phyloP scores from a whole-genome alignment of 371 early-diverging fungal genomes.

The Chytridium lagenaria region DNA sequence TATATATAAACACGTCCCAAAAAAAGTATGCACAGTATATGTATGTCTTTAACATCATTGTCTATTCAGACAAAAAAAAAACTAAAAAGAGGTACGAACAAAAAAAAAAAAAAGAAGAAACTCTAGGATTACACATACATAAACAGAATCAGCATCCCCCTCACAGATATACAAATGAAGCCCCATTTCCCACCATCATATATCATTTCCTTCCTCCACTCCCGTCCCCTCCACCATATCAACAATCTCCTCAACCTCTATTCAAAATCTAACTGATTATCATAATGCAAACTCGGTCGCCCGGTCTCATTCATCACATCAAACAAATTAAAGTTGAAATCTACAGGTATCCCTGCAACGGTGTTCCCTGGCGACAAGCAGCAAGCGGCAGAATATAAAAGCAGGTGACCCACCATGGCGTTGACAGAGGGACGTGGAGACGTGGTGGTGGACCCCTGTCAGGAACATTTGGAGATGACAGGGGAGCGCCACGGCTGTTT shows the following conservation, averaged over 20 bases:
- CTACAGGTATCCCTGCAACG: neutral
- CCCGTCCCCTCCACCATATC: too few relatives aligned
- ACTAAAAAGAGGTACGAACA: too few relatives aligned
- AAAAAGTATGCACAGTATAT: too few relatives aligned
- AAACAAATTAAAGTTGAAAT: conserved; percentile 27
- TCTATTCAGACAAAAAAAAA: too few relatives aligned
- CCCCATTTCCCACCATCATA: too few relatives aligned
- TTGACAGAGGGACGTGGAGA: neutral
- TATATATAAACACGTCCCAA: too few relatives aligned
- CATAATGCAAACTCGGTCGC: conserved; percentile 45
- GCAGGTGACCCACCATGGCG: conserved; percentile 16
- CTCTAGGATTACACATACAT: too few relatives aligned
- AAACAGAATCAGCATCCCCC: too few relatives aligned
- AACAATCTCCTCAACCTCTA: conserved; percentile 38
- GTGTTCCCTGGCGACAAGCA: conserved; percentile 1
- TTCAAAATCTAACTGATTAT: conserved; percentile 46
- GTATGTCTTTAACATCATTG: too few relatives aligned
- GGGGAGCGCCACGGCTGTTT: neutral
- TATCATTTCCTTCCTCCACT: too few relatives aligned
- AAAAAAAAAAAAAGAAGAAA: too few relatives aligned
- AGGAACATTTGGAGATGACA: conserved; percentile 21
- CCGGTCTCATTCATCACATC: conserved; percentile 32
- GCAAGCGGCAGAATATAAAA: conserved; percentile 6
- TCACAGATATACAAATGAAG: too few relatives aligned
- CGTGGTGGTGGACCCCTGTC: conserved; percentile 19